These are phyloP conservation scores for Talinum fruticosum DNA, from an alignment of 148 eudicot genomes.

Conservation along the genomic window DNA sequence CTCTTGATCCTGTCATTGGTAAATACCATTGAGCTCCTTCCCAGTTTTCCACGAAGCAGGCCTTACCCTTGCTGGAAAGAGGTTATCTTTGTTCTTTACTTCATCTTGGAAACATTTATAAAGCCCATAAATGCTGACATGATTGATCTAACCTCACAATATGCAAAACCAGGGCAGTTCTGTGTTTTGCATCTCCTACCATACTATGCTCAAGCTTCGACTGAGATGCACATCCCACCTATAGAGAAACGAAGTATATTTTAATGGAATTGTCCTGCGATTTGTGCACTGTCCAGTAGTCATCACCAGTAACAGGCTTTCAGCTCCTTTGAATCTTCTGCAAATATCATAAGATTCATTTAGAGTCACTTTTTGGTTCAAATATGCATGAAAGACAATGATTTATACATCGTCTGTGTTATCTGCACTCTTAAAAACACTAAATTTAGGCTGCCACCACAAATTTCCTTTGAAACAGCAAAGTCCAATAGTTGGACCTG, in stretches of 20 bases:
- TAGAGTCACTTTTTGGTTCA: not conserved
- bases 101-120: not conserved
- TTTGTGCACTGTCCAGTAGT: not conserved
- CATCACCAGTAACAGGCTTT: not conserved
- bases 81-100: not conserved
- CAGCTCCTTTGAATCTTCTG: conserved; percentile 5
- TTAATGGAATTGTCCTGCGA: not conserved
- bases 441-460: not conserved
- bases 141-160: not conserved
- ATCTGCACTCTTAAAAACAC: not conserved
- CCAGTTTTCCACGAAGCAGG: not conserved
- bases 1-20: not conserved
- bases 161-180: not conserved
- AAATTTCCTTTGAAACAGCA: not conserved
- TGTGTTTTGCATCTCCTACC: not conserved
- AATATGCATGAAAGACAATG: not conserved
- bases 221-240: not conserved
- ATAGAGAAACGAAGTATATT: not conserved
- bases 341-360: not conserved
- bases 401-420: not conserved
- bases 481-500: not conserved
- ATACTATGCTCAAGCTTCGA: not conserved
- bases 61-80: not conserved
- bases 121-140: not conserved
- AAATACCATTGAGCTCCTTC: not conserved